Conservation (phyloP, 768 basidiomycete species). For the Lactifluus subvellereus region DNA sequence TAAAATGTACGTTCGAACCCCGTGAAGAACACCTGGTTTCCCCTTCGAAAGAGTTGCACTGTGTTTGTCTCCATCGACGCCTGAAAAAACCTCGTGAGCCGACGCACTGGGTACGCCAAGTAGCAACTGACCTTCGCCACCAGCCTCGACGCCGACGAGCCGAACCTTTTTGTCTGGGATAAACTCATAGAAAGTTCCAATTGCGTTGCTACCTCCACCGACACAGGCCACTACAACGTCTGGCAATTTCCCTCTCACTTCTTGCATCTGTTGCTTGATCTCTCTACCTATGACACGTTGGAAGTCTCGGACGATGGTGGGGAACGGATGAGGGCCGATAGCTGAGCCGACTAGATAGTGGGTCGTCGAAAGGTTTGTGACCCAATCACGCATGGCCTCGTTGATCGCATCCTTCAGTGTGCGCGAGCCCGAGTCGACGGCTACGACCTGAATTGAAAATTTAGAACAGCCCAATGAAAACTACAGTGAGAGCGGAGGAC, state of each 20-base stretch:
- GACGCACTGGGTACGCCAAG: not conserved
- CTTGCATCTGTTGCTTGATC: conserved; percentile 82
- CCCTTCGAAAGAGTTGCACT: conserved; percentile 93
- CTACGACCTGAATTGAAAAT: conserved; percentile 59
- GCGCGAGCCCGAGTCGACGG: conserved; percentile 88
- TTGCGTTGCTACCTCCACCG: conserved; percentile 96
- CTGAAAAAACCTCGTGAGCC: conserved; percentile 33
- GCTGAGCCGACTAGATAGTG: conserved; percentile 97
- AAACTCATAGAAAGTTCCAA: conserved; percentile 97
- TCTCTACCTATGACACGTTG: conserved; percentile 93
- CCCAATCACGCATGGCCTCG: conserved; percentile 98
- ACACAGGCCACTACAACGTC: conserved; percentile 96
- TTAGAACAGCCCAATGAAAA: not conserved
- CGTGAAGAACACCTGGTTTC: conserved; percentile 90
- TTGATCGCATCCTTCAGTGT: conserved; percentile 98
- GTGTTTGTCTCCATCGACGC: conserved; percentile 77
- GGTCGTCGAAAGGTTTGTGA: conserved; percentile 87
- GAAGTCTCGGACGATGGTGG: conserved; percentile 97
- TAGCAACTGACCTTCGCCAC: conserved; percentile 73
- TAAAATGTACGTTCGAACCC: conserved; percentile 91
- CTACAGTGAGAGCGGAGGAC: conserved; percentile 31
- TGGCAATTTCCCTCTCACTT: conserved; percentile 75
- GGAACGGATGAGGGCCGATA: conserved; percentile 98
- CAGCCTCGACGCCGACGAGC: conserved; percentile 93
- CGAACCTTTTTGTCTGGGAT: conserved; percentile 82